Evolutionary conservation across 495 filamentous ascomycete genomes (phyloP), one percentile per base, ranked within the genome.

Genomic region (Penicillium ochrochloron): DNA sequence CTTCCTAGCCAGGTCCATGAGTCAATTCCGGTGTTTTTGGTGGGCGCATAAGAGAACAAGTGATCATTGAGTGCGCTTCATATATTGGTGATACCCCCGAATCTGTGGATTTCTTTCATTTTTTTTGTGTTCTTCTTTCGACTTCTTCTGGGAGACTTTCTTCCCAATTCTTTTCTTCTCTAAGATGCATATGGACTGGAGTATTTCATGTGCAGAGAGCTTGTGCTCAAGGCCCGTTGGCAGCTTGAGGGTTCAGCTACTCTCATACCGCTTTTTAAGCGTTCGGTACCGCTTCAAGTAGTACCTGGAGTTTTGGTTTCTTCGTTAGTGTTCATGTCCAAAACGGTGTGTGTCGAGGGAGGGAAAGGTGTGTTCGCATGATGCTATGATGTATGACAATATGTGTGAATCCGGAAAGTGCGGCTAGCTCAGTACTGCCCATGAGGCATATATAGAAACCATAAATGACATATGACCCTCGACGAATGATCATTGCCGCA

Each of bases 241-340:
- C 29, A 59, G 48, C 33, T 51, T 37, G 52, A n/a, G 66, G 59
- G 53, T 66, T 78, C 66, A 81, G 61, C 63, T 63, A 64, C 69
- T 74, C 63, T 88, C 86, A 80, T 98, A 98, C 72, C 92, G 85
- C 79, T 94, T 86, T 70, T 88, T 88, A 67, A 99, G 82, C 52
- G 92, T 86, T 66, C 95, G 88, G 81, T 99, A 99, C 76, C 90
- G 87, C 81, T 96, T 98, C 64, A 99, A 80, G 80, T 94, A 95
- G 78, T 97, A 97, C 73, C 94, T 98, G 74, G 48, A 50, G 46
- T 66, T 70, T 68, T 23, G 54, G 60, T 46, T 54, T 41, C 62
- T 55, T 71, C 56, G 67, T 62, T 57, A 53, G 53, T 59, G 57
- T 59, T 33, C 25, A 59, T 27, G 59, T 17, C 17, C 56, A 60